These are phyloP conservation scores for Lecanicillium sp. DNA, from an alignment of 2,329 filamentous ascomycete genomes.

Conservation along the genomic window DNA sequence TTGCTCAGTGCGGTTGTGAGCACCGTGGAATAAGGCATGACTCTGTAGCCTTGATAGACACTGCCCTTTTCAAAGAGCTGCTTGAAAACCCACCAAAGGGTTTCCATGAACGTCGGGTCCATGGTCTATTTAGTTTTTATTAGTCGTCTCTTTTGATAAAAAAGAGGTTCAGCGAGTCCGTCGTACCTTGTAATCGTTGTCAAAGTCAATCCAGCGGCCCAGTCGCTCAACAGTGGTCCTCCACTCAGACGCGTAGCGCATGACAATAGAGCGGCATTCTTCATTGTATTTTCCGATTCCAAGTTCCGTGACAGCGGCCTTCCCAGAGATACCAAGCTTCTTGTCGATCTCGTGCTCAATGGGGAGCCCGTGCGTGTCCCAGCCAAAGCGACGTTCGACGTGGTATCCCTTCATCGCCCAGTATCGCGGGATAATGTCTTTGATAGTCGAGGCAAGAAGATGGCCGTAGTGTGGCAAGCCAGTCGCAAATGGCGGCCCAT, in stretches of 20 bases:
- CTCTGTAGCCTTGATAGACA: conserved; percentile 84
- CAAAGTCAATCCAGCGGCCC: conserved; percentile 95
- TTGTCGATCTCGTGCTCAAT: conserved; percentile 98
- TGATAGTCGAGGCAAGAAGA: conserved; percentile 86
- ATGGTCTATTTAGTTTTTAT: conserved; percentile 57
- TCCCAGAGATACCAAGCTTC: conserved; percentile 81
- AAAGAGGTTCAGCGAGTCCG: background rate
- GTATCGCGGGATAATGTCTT: conserved; percentile 93
- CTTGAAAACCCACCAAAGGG: conserved; percentile 95
- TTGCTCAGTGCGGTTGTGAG: conserved; percentile 86
- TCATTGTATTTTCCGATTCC: conserved; percentile 87
- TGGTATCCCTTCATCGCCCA: conserved; percentile 97
- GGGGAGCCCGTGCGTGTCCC: conserved; percentile 90
- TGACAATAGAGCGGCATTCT: conserved; percentile 87
- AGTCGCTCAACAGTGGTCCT: conserved; percentile 78
- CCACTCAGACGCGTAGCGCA: conserved; percentile 86
- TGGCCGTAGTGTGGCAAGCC: conserved; percentile 63
- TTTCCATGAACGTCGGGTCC: conserved; percentile 94
- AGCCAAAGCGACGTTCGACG: conserved; percentile 87
- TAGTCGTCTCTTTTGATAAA: background rate
- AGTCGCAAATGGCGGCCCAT: conserved; percentile 76
- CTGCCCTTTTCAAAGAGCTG: conserved; percentile 82
- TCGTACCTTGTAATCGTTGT: conserved; percentile 88
- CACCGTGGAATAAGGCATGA: conserved; percentile 93
- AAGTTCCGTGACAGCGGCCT: conserved; percentile 78